Conservation (phyloP, 1,139 yeast species). For the Cylindricascospora bacillispora region DNA sequence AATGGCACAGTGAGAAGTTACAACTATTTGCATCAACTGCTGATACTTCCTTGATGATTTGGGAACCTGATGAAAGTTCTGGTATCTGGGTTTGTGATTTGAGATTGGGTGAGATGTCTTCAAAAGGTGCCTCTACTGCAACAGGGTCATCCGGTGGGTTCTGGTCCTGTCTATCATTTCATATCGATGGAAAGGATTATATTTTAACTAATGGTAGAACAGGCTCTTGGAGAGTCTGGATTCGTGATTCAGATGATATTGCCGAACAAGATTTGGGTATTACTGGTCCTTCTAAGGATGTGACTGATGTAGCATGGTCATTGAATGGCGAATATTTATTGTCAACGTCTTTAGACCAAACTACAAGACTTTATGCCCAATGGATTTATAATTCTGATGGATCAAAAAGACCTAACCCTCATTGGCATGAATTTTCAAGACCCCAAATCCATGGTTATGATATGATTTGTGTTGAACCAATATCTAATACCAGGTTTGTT, state of each 20-base stretch:
- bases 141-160: conserved; percentile 98
- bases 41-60: conserved; percentile 88
- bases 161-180: conserved; percentile 81
- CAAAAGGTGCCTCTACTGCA: conserved; percentile 95
- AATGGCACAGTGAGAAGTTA: conserved; percentile 61
- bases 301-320: conserved; percentile 78
- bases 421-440: conserved; percentile 88
- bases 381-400: conserved; percentile 33
- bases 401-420: conserved; percentile 17
- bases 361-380: conserved; percentile 70
- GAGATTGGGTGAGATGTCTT: conserved; percentile 81
- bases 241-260: conserved; percentile 23
- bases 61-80: conserved; percentile 80
- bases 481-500: conserved; percentile 53
- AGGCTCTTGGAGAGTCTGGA: conserved; percentile 84
- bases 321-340: conserved; percentile 52
- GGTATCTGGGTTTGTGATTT: conserved; percentile 84
- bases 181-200: conserved; percentile 32
- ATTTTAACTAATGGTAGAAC: conserved; percentile 79
- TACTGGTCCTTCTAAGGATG: conserved; percentile 65
- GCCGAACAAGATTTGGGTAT: conserved; percentile 53
- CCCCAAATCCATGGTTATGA: conserved; percentile 99
- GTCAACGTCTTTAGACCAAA: conserved; percentile 80
- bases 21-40: conserved; percentile 78
- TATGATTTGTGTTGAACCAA: conserved; percentile 69